Conservation (phyloP, 345 rosid genomes). For the Pugionium cornutum region DNA sequence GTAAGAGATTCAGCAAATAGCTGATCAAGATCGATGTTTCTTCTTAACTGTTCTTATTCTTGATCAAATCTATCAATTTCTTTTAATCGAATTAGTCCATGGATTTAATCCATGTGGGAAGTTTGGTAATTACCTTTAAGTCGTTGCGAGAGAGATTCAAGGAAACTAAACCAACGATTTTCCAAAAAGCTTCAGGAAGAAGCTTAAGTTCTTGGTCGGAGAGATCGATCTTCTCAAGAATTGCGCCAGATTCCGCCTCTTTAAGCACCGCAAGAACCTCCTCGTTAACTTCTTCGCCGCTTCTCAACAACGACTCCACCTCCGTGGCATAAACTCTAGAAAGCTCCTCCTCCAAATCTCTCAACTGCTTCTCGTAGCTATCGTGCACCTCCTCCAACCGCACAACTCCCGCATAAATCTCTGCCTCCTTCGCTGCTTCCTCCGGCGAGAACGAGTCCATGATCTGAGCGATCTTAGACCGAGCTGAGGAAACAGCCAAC, state of each 20-base stretch:
- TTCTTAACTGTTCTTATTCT: background rate
- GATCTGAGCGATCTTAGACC: constrained; percentile 55
- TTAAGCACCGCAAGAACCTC: constrained; percentile 58
- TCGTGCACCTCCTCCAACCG: constrained; percentile 68
- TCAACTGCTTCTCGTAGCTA: constrained; percentile 60
- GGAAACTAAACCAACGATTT: constrained; percentile 57
- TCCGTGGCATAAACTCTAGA: constrained; percentile 49
- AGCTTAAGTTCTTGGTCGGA: constrained; percentile 59
- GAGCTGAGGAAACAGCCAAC: constrained; percentile 60
- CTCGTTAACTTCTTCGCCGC: constrained; percentile 43
- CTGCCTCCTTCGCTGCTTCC: constrained; percentile 56
- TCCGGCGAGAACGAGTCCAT: constrained; percentile 44
- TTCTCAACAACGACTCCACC: constrained; percentile 42
- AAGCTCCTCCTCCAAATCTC: constrained; percentile 66
- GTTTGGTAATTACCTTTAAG: constrained; percentile 52
- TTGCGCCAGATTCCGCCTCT: constrained; percentile 43
- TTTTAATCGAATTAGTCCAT: background rate
- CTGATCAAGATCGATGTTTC: background rate
- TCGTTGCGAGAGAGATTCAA: constrained; percentile 74
- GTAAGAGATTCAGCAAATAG: background rate
- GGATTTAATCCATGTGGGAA: background rate
- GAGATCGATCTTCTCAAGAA: constrained; percentile 60
- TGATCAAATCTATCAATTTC: background rate
- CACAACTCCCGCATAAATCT: constrained; percentile 53
- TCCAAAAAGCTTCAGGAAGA: constrained; percentile 78